Base-by-base conservation (phyloP, 306 rosid genomes). In the Senna siamea region DNA sequence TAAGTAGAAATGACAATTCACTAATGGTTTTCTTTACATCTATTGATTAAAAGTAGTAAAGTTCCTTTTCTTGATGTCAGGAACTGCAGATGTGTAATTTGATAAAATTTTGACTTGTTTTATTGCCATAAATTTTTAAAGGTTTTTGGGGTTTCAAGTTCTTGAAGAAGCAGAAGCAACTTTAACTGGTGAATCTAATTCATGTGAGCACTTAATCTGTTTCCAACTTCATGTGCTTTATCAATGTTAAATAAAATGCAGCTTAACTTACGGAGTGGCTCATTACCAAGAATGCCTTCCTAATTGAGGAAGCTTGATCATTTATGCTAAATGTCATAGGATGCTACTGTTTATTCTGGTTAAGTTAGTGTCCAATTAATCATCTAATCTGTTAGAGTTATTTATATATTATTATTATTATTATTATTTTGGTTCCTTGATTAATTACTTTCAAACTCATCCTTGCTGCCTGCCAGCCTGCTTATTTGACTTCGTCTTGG, bases 141-240 rank as follows among this genome's bases (percentile, higher is more conserved):
- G 99, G 99, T 89, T 89, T 76, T 59, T 75, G 59, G 98, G 93
- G 54, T 94, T 89, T 85, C 97, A 92, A 86, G 34, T 80, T 78
- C 83, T 92, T 37, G 86, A 88, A 67, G 84, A 13, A 75, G 89
- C 81, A 66, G 83, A 80, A 70, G 64, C 79, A 66, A 74, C 85
- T 66, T 69, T 66, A 66, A 48, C 82, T 46, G 76, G 83, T 61
- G 89, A 83, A 79, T 78, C 92, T 65, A 61, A 56, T 79, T 66
- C 87, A 72, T n/a, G 96, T 88, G 83, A 82, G 91, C 68, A 61
- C 54, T 76, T 58, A 13, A 80, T 72, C 78, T 63, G 48, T 52
- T 75, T 83, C 14, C 38, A 22, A 0, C 73, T 65, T 35, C 18
- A 51, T 30, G 17, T 46, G 38, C 64, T 70, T 73, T 75, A 37